Evolutionary conservation across 2,329 filamentous ascomycete species (phyloP), one percentile per base, ranked within the genome.

Genomic region (Paecilomyces sp.): DNA sequence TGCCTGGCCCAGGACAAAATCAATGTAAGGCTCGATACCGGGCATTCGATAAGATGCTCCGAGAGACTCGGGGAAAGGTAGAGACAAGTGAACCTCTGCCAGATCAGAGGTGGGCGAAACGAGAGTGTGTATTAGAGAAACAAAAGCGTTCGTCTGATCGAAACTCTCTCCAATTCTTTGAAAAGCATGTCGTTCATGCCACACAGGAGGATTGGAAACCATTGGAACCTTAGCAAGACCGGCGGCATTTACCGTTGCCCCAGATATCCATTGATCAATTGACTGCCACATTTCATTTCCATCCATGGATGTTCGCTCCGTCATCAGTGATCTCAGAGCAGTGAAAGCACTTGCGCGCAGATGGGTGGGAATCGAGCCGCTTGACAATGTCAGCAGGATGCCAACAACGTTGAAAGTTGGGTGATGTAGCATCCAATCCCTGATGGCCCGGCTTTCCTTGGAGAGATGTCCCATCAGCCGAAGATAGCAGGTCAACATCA

Each of bases 401-500:
- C 88, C 85, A 7, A 89, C 83, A 50, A 97, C 79, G 64, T 86
- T 87, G 66, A 90, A 88, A 5, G 81, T 83, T 24, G 87, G 83
- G 60, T 85, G 79, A 51, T 85, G 82, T 24, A 95, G 78, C 61
- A 97, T 81, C 80, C 88, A 96, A 34, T 83, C 77, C 56, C 93
- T 84, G 1, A 91, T 89, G 22, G 81, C 79, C 60, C 83, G 80
- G 68, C 91, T 96, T 70, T 93, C 86, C 24, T 83, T 81, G 62
- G 88, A 88, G 9, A 99, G 80, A 72, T 95, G 91, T 3, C 91
- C 86, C 67, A 96, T 89, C 4, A 99, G 82, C 31, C 93, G 87
- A 57, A 99, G 81, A 71, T 97, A 97, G 66, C 91, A 93, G 70
- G 97, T 92, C 30, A 99, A 81, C 91, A 99, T 97, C 76, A 96